These are phyloP conservation scores for Hymenoscyphus fraxineus DNA, from an alignment of 2,329 filamentous ascomycete species.

Conservation along the genomic window DNA sequence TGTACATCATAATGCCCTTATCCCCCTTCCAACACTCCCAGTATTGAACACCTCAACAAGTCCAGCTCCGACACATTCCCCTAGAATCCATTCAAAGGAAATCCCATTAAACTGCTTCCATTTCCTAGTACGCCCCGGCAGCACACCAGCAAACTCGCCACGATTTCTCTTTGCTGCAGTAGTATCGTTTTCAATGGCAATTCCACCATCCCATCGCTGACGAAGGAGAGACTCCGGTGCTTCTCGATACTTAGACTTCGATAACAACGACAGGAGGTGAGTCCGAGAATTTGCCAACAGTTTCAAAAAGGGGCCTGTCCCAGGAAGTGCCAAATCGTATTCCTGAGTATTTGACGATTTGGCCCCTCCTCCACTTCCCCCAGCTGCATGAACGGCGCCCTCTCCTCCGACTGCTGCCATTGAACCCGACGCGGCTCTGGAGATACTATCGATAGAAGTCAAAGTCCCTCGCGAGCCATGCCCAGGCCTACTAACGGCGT, in stretches of 20 bases:
- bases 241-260: constrained; percentile 58
- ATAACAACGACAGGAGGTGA: constrained; percentile 58
- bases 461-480: constrained; percentile 45
- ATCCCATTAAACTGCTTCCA: constrained; percentile 71
- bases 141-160: constrained; percentile 53
- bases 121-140: constrained; percentile 60
- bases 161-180: constrained; percentile 48
- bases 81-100: constrained; percentile 67
- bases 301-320: constrained; percentile 64
- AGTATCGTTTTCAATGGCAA: constrained; percentile 43
- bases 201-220: constrained; percentile 69
- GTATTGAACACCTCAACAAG: constrained; percentile 73
- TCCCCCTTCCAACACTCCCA: constrained; percentile 65
- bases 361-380: constrained; percentile 45
- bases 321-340: constrained; percentile 60
- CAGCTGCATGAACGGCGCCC: constrained; percentile 60
- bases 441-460: constrained; percentile 59
- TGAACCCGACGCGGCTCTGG: constrained; percentile 64
- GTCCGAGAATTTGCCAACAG: constrained; percentile 57
- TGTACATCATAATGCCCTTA: constrained; percentile 41
- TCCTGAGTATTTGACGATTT: constrained; percentile 24
- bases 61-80: constrained; percentile 67
- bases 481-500: constrained; percentile 41
- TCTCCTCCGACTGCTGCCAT: constrained; percentile 65
- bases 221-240: constrained; percentile 57